A percentile compares a stretch with the other conserved stretches of the same genome.
Conservation (phyloP, 139 green algal genomes). For the Chlorella ohadii region DNA sequence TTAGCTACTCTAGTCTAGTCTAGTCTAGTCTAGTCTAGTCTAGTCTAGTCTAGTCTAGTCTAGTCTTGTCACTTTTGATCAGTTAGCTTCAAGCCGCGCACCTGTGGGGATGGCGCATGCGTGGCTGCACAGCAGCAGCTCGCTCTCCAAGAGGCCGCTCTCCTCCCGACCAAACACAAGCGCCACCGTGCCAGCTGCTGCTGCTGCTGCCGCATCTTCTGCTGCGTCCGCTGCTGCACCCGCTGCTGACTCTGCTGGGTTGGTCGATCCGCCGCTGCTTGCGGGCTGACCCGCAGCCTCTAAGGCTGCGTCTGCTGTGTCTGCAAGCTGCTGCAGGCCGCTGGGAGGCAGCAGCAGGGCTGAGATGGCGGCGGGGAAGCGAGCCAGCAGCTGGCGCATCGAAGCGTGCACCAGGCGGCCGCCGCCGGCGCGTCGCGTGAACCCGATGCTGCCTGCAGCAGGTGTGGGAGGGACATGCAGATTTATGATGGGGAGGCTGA, state of each 20-base stretch:
- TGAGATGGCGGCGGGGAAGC: constrained; percentile 9
- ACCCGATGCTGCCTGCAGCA: constrained; percentile 40
- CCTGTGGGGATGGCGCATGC: constrained; percentile 73
- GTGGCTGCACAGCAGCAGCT: constrained; percentile 75
- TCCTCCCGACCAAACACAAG: constrained; percentile 88
- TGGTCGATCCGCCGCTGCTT: too few relatives aligned
- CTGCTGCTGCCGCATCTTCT: not conserved
- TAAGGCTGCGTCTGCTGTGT: not conserved
- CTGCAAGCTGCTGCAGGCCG: not conserved
- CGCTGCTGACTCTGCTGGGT: not conserved
- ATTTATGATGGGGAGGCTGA: too few relatives aligned
- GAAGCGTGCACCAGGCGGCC: constrained; percentile 28
- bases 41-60: too few relatives aligned
- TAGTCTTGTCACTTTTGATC: too few relatives aligned
- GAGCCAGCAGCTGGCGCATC: constrained; percentile 29
- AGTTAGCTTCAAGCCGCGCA: too few relatives aligned
- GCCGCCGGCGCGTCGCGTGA: constrained; percentile 38
- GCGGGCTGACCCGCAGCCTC: too few relatives aligned
- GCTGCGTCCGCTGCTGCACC: not conserved
- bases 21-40: too few relatives aligned
- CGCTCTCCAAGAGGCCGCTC: constrained; percentile 68
- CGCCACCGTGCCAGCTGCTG: constrained; percentile 37
- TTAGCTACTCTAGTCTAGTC: too few relatives aligned
- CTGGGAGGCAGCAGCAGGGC: not conserved
- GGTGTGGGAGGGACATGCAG: too few relatives aligned